Conservation (phyloP, 2,329 filamentous ascomycete species). For the Talaromyces sp. region DNA sequence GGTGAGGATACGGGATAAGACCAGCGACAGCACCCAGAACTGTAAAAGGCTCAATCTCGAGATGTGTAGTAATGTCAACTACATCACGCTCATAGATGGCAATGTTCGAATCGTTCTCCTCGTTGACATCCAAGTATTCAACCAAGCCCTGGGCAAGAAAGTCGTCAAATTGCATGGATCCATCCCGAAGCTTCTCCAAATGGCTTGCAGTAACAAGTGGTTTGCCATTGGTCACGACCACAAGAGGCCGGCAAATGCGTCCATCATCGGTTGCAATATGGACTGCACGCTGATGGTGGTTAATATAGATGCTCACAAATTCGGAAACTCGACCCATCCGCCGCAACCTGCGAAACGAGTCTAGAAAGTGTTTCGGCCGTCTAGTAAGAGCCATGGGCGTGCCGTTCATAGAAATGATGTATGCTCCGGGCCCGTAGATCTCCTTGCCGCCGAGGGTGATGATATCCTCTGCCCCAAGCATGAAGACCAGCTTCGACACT, state of each 20-base stretch:
- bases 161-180: constrained; percentile 86
- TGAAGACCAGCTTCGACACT: constrained; percentile 78
- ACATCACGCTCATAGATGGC: constrained; percentile 85
- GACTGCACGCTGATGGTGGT: constrained; percentile 83
- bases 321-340: constrained; percentile 89
- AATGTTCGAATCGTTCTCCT: constrained; percentile 94
- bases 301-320: constrained; percentile 95
- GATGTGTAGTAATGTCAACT: constrained; percentile 76
- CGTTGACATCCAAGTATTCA: constrained; percentile 96
- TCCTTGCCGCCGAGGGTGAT: constrained; percentile 76
- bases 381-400: constrained; percentile 85
- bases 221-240: constrained; percentile 84
- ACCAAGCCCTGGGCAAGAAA: constrained; percentile 86
- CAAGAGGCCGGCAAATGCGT: constrained; percentile 89
- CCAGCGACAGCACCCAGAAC: constrained; percentile 92
- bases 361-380: constrained; percentile 79
- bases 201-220: constrained; percentile 75
- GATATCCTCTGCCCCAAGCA: constrained; percentile 78
- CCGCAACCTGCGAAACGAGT: constrained; percentile 78
- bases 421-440: constrained; percentile 77
- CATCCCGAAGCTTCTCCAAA: constrained; percentile 73
- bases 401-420: constrained; percentile 91
- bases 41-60: constrained; percentile 98
- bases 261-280: constrained; percentile 97
- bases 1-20: constrained; percentile 94